Percentiles rank a stretch among this genome's conserved stretches.
phyloP scores from a whole-genome alignment of 1,284 basidiomycete species.

The Rhodotorula sp. region DNA sequence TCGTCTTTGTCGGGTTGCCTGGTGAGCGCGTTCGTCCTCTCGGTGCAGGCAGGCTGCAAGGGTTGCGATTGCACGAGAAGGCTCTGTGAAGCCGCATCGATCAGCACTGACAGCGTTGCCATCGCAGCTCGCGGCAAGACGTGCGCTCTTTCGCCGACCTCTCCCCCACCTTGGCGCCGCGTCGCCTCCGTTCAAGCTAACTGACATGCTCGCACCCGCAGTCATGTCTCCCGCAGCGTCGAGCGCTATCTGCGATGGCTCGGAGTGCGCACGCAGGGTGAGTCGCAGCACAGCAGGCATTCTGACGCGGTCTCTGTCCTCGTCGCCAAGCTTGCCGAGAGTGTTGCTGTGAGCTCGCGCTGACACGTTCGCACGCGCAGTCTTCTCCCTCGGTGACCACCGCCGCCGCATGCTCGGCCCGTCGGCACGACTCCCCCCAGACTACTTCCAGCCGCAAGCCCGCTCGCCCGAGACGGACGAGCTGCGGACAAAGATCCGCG shows the following conservation, averaged over 20 bases:
- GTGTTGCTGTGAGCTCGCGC: neutral
- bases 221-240: slow-evolving; percentile 86
- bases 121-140: slow-evolving; percentile 46
- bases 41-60: neutral
- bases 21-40: slow-evolving; percentile 12
- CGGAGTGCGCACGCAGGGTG: slow-evolving; percentile 81
- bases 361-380: slow-evolving; percentile 48
- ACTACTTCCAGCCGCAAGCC: slow-evolving; percentile 80
- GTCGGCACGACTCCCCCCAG: slow-evolving; percentile 73
- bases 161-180: neutral
- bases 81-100: too few relatives aligned
- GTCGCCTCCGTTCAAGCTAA: slow-evolving; percentile 33
- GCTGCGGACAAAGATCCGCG: slow-evolving; percentile 70
- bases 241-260: slow-evolving; percentile 98
- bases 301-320: neutral
- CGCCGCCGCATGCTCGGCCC: slow-evolving; percentile 85
- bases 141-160: neutral
- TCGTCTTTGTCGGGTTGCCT: slow-evolving; percentile 44
- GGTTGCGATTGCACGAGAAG: neutral
- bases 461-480: slow-evolving; percentile 66
- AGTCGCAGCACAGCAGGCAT: neutral
- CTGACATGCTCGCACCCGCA: neutral
- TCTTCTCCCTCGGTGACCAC: slow-evolving; percentile 93
- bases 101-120: neutral
- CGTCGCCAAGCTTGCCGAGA: neutral